Evolutionary conservation across 2,329 filamentous ascomycete genomes (phyloP).

Genomic region (Cladophialophora exuberans): DNA sequence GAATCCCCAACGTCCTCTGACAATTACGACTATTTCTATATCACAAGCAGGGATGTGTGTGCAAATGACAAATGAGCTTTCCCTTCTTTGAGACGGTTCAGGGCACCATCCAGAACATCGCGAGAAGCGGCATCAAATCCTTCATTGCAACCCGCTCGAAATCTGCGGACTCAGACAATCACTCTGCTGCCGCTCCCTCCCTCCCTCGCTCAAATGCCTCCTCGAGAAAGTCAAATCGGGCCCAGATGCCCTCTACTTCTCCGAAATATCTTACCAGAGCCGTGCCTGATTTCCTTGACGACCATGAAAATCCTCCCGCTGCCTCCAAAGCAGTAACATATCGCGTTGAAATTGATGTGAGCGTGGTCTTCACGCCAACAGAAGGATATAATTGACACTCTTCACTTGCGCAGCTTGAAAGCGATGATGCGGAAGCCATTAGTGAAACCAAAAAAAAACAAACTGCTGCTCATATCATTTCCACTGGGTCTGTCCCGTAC

Average conservation of each 20-base stretch:
- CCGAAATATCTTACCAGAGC: constrained; percentile 12
- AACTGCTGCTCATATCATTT: background rate
- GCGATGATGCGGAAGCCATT: constrained; percentile 18
- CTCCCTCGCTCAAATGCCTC: constrained; percentile 20
- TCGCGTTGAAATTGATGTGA: background rate
- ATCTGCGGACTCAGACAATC: constrained; percentile 6
- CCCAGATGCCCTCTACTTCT: constrained; percentile 15
- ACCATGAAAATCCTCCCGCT: constrained; percentile 14
- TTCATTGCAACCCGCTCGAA: background rate
- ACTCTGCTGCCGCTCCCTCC: constrained; percentile 3
- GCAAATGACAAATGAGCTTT: background rate
- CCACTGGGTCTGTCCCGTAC: constrained; percentile 1
- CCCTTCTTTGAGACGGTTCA: constrained; percentile 6
- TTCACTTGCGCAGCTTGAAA: constrained; percentile 15
- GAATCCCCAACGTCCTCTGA: too few species aligned
- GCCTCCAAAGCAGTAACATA: constrained; percentile 19
- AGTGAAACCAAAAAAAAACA: background rate
- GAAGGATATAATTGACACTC: background rate
- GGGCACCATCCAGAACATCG: background rate
- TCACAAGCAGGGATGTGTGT: constrained; percentile 1
- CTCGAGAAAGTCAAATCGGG: constrained; percentile 6
- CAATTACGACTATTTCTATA: too few species aligned
- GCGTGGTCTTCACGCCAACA: background rate
- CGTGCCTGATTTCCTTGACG: constrained; percentile 10
- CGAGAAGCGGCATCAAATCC: constrained; percentile 5